Evolutionary conservation across 2,329 filamentous ascomycete genomes (phyloP).

Genomic region (Onygenales sp.): DNA sequence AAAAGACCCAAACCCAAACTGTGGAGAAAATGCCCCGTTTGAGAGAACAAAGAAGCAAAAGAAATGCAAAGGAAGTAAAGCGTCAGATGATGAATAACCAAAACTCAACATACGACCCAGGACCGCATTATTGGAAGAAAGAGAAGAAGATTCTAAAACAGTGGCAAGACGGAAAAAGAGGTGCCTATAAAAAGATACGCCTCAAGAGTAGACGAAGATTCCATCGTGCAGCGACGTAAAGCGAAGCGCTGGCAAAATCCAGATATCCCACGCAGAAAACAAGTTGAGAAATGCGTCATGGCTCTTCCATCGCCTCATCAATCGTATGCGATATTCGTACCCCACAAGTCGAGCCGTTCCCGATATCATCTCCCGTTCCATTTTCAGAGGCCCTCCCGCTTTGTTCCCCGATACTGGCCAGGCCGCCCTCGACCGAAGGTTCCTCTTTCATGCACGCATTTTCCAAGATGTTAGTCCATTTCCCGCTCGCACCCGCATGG

Average conservation of each 20-base stretch:
- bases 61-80: background rate
- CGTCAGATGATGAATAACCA: background rate
- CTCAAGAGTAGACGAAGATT: no score
- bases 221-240: no score
- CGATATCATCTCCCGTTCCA: background rate
- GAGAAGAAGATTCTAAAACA: no score
- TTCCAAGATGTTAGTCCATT: slow-evolving; percentile 98
- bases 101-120: background rate
- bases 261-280: background rate
- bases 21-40: background rate
- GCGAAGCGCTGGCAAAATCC: background rate
- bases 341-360: slow-evolving; percentile 3
- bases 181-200: no score
- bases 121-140: no score
- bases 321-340: slow-evolving; percentile 12
- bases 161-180: no score
- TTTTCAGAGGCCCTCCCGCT: slow-evolving; percentile 9
- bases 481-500: slow-evolving; percentile 89
- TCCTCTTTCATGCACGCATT: slow-evolving; percentile 96
- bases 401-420: slow-evolving; percentile 17
- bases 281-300: background rate
- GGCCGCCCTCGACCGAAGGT: slow-evolving; percentile 21
- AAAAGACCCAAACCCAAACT: background rate
- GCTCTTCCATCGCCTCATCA: slow-evolving; percentile 15
- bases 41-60: background rate